Base-by-base conservation (phyloP, 352 stramenopile genomes). In the Discostella stelligera region DNA sequence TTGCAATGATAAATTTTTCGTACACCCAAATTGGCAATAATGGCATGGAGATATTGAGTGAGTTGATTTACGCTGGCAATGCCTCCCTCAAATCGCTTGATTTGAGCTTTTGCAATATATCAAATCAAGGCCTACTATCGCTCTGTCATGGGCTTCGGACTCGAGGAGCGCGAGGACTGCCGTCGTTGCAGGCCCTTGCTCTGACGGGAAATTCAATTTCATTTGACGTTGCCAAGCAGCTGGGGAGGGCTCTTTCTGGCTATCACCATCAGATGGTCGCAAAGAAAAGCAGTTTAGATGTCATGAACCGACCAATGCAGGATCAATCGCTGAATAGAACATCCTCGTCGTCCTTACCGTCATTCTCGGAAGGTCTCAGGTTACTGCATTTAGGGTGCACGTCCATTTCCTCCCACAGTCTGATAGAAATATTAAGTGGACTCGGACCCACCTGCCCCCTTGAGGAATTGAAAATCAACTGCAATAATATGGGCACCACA, bases 21-120 rank as follows among this genome's bases (percentile, higher is more conserved):
- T 91, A 85, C 55, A 90, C 87, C 16, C 81, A 91, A 46, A 87
- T 93, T 65, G 87, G 87, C 30, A 83, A 90, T 68, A 39, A 66
- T 50, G 70, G 85, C 5, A 80, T 93, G 23, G 85, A 91, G 46
- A 61, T 83, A 21, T 65, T 91, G 16, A 80, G 71, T 55, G 76
- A 91, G 66, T 76, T 90, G 23, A 64, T 93, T 14, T 78, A 77
- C 54, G 74, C 66, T 23, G 71, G 85, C 30, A 74, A 67, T 37
- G 61, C 77, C 13, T 8, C 37, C 23, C 66, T 93, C 30, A 89
- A 86, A 65, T 88, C 83, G 21, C 71, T 93, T 14, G 87, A 93
- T 69, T 67, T 93, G 14, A 87, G 83, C 30, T 93, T 93, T 77
- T 93, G 87, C 65, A 78, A 74, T 16, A 66, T 93, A 32, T 71